Base-by-base conservation (phyloP, 352 stramenopile species). In the Phytophthora constricta region DNA sequence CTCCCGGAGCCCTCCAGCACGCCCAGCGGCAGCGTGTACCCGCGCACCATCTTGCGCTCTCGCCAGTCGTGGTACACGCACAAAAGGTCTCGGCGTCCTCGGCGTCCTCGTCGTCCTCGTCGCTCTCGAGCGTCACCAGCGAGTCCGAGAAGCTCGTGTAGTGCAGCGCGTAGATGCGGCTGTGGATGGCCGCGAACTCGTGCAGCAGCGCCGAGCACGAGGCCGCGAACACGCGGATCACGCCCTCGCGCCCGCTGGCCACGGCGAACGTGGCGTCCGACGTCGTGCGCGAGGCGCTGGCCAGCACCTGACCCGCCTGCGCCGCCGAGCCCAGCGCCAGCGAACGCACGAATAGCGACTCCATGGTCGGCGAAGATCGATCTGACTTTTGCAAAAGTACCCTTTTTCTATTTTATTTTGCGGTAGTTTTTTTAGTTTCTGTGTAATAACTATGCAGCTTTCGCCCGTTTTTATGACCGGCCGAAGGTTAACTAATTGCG, bases 1-100 rank as follows among this genome's bases (percentile, higher is more conserved):
- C n/a, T n/a, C n/a, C 72, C 77, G 28, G 77, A 80, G 16, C 65
- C 84, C 45, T 92, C 81, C 1, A 94, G 69, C 26, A 86, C 80
- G 16, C 86, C 87, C 13, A 96, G 72, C n/a, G 87, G 87, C 52
- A 96, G 59, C 27, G 86, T 94, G 70, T 96, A 96, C 3, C 83
- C 87, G 1, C 87, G 84, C 49, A 96, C 87, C 62, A 92, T 86
- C 60, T 84, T 83, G 37, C 76, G 77, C 68, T 90, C 84, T 27
- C 87, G 84, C 87, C 87, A 96, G 70, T 96, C 87, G 69, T 96
- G 87, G 62, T 96, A 96, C 8, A 96, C 87, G 31, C 87, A 96
- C 25, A 96, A 51, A 92, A 96, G 4, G 82, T 94, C 70, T 96
- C 87, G 13, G 70, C 79, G 17, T 89, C 84, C 14, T 80, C 74